A percentile compares a stretch with the other conserved stretches of the same genome.
These are phyloP conservation scores for Fusarium tjaetaba DNA, from an alignment of 2,329 filamentous ascomycete species.

Conservation along the genomic window DNA sequence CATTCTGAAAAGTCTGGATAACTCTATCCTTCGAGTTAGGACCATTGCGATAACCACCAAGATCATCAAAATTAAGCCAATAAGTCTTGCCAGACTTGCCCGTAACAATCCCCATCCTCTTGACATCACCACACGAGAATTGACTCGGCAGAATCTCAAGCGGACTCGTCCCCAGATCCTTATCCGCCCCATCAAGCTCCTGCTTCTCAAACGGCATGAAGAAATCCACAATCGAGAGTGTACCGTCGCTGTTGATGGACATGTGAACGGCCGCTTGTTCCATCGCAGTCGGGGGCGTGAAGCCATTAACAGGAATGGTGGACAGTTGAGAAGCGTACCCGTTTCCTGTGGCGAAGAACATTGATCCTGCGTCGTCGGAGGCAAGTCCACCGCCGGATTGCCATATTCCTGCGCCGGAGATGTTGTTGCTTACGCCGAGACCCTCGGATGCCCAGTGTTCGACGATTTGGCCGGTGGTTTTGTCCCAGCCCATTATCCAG, in stretches of 20 bases:
- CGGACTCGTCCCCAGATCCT: slow-evolving; percentile 59
- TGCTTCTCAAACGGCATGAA: slow-evolving; percentile 65
- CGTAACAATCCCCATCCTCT: slow-evolving; percentile 59
- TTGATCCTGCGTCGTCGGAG: slow-evolving; percentile 52
- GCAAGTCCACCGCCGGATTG: slow-evolving; percentile 54
- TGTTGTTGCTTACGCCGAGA: slow-evolving; percentile 49
- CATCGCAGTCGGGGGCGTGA: slow-evolving; percentile 52
- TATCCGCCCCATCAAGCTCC: slow-evolving; percentile 60
- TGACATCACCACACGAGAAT: slow-evolving; percentile 56
- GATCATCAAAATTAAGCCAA: slow-evolving; percentile 54
- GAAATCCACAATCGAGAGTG: slow-evolving; percentile 59
- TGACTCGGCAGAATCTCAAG: slow-evolving; percentile 54
- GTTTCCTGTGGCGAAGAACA: slow-evolving; percentile 53
- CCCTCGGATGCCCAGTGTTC: slow-evolving; percentile 55
- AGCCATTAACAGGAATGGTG: slow-evolving; percentile 52
- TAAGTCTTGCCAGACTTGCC: slow-evolving; percentile 63
- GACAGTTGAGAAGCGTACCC: slow-evolving; percentile 53
- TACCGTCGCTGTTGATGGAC: slow-evolving; percentile 53
- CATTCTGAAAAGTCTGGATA: slow-evolving; percentile 56
- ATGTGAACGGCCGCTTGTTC: slow-evolving; percentile 59
- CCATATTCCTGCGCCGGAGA: slow-evolving; percentile 57
- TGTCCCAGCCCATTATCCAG: slow-evolving; percentile 60
- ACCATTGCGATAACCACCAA: slow-evolving; percentile 54
- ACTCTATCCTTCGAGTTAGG: slow-evolving; percentile 52
- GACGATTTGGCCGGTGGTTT: slow-evolving; percentile 51